A percentile compares a stretch with the other conserved stretches of the same genome.
Evolutionary conservation across 2,329 filamentous ascomycete species (phyloP).

Genomic region (Albifimbria verrucaria): DNA sequence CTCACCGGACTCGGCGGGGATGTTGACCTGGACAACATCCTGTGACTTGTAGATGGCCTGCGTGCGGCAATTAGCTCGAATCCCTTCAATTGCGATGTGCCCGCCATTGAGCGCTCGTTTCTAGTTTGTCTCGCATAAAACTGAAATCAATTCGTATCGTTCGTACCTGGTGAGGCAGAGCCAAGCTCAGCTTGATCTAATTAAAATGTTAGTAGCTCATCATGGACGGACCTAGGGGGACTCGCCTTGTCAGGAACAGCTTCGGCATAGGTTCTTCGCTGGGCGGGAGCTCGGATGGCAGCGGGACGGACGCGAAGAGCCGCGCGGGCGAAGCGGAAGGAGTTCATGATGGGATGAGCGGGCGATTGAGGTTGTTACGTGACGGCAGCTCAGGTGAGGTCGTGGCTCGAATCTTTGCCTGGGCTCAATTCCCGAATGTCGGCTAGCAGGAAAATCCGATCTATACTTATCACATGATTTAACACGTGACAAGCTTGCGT

Average conservation of each 20-base stretch:
- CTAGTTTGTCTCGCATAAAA: constrained; percentile 5
- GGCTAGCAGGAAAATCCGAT: constrained; percentile 40
- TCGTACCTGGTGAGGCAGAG: constrained; percentile 96
- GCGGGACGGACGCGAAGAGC: constrained; percentile 81
- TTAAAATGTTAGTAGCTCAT: constrained; percentile 20
- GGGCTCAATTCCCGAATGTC: constrained; percentile 35
- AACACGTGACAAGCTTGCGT: background rate
- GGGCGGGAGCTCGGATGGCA: constrained; percentile 69
- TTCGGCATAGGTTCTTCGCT: constrained; percentile 90
- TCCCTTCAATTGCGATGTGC: constrained; percentile 9
- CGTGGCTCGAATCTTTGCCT: constrained; percentile 47
- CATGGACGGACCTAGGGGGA: constrained; percentile 17
- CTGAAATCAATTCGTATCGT: constrained; percentile 25
- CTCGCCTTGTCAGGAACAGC: constrained; percentile 77
- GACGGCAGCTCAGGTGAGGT: constrained; percentile 37
- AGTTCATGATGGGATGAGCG: constrained; percentile 74
- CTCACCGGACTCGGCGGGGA: constrained; percentile 94
- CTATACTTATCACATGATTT: constrained; percentile 26
- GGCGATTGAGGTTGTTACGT: constrained; percentile 49
- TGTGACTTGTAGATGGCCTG: constrained; percentile 69
- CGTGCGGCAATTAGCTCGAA: constrained; percentile 49
- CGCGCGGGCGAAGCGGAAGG: constrained; percentile 85
- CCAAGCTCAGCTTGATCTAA: constrained; percentile 94
- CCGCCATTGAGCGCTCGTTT: background rate
- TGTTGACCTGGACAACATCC: constrained; percentile 91